Evolutionary conservation across 306 rosid species (phyloP), one percentile per base, ranked within the genome.

Genomic region (Parietaria judaica): DNA sequence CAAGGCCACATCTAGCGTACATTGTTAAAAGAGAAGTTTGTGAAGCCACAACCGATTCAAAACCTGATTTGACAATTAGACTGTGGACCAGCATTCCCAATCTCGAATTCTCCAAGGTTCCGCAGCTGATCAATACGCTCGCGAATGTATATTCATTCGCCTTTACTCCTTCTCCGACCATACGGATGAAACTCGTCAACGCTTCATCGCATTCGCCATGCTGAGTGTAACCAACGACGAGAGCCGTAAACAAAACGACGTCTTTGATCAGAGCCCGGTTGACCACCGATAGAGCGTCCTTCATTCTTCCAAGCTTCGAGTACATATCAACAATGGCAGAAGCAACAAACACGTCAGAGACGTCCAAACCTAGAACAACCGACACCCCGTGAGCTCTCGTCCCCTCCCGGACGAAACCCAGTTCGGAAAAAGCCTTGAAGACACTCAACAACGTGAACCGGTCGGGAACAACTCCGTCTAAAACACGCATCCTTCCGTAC

Each of bases 11-110:
- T 60, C 80, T 80, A 52, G 82, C 71, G 76, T 86, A 80, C 94
- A 86, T 78, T 6, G 94, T 83, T 53, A 83, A 81, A 43, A 83
- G 87, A 10, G 89, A 83, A 38, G 94, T 86, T 66, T 83, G 84
- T 36, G 85, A 78, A 37, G 80, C 81, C 58, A 83, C 84, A 11
- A 69, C 86, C 60, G 69, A 66, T 74, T 83, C 86, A 68, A 73
- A 63, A 68, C 86, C 85, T 14, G 78, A 78, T 70, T 83, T 86
- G 67, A 78, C 63, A n/a, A 72, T 60, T 66, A 86, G 76, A 66
- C 89, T 67, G 35, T 83, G 94, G 67, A 80, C 79, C 75, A 80
- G 67, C 74, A 80, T 74, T 16, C 89, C 89, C 44, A 58, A 68
- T 61, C 23, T 54, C 57, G 74, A 78, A 78, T 69, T 79, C 71